Evolutionary conservation across 139 green algal species (phyloP), one percentile per base, ranked within the genome.

Genomic region (Chlamydomonas schloesseri): DNA sequence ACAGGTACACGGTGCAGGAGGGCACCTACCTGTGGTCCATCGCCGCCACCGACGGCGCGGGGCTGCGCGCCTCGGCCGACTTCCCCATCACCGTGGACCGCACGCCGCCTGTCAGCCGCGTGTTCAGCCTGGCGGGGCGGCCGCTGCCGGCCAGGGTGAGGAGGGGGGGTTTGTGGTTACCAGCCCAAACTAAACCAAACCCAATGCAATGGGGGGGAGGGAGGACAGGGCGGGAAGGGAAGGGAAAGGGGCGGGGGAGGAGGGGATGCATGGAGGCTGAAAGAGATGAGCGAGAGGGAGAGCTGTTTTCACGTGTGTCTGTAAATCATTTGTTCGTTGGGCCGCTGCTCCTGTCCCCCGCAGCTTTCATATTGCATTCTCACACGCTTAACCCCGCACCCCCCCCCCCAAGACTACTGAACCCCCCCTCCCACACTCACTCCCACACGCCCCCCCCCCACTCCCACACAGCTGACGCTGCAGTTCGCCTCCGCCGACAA

Each of bases 1-100:
- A 0, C 78, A 84, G 78, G 78, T 84, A 84, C 78, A 53, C 78
- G 46, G 23, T 84, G 17, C 64, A 74, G 64, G 42, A 74, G 42
- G 78, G 78, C 26, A 55, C n/a, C n/a, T 84, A 68, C 64, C 10
- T 62, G 42, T 84, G 78, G 78, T 75, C 64, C 8, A 10, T 84
- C 2, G 15, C 42, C 6, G 78, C 78, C 15, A 34, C n/a, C 29
- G 78, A 84, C 64, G 20, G 42, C 20, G 78, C 78, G 64, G 78
- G 64, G 29, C 64, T 74, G 21, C 36, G n/a, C 2, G 6, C 78
- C 42, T 28, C 4, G 29, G 24, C 31, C 9, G 78, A 84, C 65
- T 47, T 26, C 29, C n/a, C 21, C 29, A 1, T 84, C 29, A n/a
- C 67, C 20, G 46, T 71, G 15, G 78, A 84, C 37, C 46, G 57